Base-by-base conservation (phyloP, 2,329 filamentous ascomycete genomes). In the Remersonia thermophila region DNA sequence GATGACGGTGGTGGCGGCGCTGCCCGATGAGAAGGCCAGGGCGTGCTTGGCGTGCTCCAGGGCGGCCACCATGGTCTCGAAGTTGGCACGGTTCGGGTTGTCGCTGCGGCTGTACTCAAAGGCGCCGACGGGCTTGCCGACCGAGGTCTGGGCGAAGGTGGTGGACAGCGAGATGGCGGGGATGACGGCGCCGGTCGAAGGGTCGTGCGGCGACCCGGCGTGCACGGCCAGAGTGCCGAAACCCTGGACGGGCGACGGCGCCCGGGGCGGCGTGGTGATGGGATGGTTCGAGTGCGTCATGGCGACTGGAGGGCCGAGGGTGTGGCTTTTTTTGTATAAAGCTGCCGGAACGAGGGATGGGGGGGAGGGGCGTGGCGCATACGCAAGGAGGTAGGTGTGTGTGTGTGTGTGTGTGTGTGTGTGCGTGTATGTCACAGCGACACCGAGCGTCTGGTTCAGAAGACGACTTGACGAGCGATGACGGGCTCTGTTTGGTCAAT, bases 211-310 rank as follows among this genome's bases (percentile, higher is more conserved):
- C 30, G 85, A 74, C 43, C 91, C 91, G 45, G 89, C 87, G 62
- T 98, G 91, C 14, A 98, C 91, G 39, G 91, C 91, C 43, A 93
- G 73, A 32, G 91, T 98, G 43, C 85, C 91, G 62, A 98, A 96
- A 45, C 75, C 69, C 58, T 85, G 79, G 39, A 79, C 69, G 46
- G 84, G 82, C 30, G 82, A 80, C 27, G 78, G 73, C 32, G 80
- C 74, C 45, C 79, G 71, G 34, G 80, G 78, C 46, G 83, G 82
- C 39, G 83, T 87, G 51, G 80, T 71, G 43, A 57, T 57, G 37
- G 55, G 53, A 36, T 55, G 52, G 39, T 57, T 53, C 45, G 36
- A 45, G 35, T 45, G 41, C 40, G 54, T 55, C 52, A 55, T 53
- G 43, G 38, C n/a, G n/a, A n/a, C n/a, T n/a, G n/a, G n/a, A n/a